Evolutionary conservation across 2,329 filamentous ascomycete species (phyloP).

Genomic region (Purpureocillium lavendulum): DNA sequence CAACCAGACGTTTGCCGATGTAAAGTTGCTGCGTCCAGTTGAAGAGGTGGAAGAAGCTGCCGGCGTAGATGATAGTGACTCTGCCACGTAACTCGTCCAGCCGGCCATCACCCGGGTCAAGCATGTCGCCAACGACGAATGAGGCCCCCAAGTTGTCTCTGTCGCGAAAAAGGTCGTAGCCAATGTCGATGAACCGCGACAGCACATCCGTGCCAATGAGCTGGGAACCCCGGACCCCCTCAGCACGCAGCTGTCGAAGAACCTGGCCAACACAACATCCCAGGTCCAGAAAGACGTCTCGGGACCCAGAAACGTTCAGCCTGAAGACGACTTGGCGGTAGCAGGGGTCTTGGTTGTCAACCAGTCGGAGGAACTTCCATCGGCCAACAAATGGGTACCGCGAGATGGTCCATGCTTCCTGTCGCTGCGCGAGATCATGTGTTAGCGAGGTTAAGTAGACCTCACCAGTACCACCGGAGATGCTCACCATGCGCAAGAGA

Average conservation of each 20-base stretch:
- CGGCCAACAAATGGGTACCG: slow-evolving; percentile 38
- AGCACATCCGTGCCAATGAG: slow-evolving; percentile 43
- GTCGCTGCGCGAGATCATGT: slow-evolving; percentile 23
- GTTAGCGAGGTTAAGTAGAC: too few species aligned
- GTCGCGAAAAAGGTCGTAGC: slow-evolving; percentile 58
- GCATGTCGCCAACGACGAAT: slow-evolving; percentile 43
- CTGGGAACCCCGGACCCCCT: slow-evolving; percentile 38
- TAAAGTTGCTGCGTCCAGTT: slow-evolving; percentile 36
- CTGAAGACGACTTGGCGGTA: slow-evolving; percentile 34
- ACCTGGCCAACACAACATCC: slow-evolving; percentile 43
- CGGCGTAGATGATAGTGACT: slow-evolving; percentile 39
- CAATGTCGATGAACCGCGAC: slow-evolving; percentile 43
- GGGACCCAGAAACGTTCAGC: slow-evolving; percentile 27
- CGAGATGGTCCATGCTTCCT: slow-evolving; percentile 35
- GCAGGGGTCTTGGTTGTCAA: slow-evolving; percentile 29
- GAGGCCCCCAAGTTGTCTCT: slow-evolving; percentile 33
- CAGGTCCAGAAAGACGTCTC: slow-evolving; percentile 36
- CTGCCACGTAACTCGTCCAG: slow-evolving; percentile 26
- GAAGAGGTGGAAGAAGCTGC: slow-evolving; percentile 43
- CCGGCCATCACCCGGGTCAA: slow-evolving; percentile 29
- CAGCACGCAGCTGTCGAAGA: slow-evolving; percentile 38
- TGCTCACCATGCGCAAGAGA: slow-evolving; percentile 25
- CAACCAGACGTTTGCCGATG: slow-evolving; percentile 33
- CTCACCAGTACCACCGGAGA: background rate
- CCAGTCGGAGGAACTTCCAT: slow-evolving; percentile 40